Base-by-base conservation (phyloP, 164 flowering plant genomes). In the Cinnamomum micranthum region DNA sequence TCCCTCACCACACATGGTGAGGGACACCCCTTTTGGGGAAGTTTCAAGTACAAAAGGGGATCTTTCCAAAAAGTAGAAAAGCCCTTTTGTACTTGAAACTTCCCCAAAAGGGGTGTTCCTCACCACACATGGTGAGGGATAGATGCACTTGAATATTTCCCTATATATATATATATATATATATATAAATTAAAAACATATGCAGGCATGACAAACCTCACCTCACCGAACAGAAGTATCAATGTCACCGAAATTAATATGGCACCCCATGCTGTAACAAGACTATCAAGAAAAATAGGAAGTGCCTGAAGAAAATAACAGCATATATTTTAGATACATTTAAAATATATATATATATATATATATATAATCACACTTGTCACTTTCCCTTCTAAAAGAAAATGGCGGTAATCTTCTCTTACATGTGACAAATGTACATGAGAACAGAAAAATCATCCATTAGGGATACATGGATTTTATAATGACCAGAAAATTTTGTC, bases 141-240 rank as follows among this genome's bases (percentile, higher is more conserved):
- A n/a, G n/a, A n/a, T n/a, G n/a, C n/a, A n/a, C n/a, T n/a, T n/a
- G n/a, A n/a, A n/a, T n/a, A n/a, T n/a, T n/a, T n/a, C n/a, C n/a
- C n/a, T n/a, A n/a, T 31, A 31, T 31, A 28, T 28, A 28, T 3
- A 28, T 28, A 27, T 31, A 31, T 4, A 31, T 31, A 31, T 31
- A 31, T 5, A 31, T 31, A 31, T 17, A 27, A 14, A 66, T 15
- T 41, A 17, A 67, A 66, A 67, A 14, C 11, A 67, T 20, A 28
- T 5, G 9, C 69, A 28, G 17, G 27, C 68, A 68, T 64, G 50
- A 55, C 50, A 27, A 47, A 70, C 41, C 90, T 82, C 55, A 94
- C 99, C 99, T 96, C 99, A 65, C 97, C 98, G 84, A 96, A 91
- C 76, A 96, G 84, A 81, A 96, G 99, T 80, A 96, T 94, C 84